phyloP scores from a whole-genome alignment of 352 stramenopile species.

The Globisporangium heterothallicum region DNA sequence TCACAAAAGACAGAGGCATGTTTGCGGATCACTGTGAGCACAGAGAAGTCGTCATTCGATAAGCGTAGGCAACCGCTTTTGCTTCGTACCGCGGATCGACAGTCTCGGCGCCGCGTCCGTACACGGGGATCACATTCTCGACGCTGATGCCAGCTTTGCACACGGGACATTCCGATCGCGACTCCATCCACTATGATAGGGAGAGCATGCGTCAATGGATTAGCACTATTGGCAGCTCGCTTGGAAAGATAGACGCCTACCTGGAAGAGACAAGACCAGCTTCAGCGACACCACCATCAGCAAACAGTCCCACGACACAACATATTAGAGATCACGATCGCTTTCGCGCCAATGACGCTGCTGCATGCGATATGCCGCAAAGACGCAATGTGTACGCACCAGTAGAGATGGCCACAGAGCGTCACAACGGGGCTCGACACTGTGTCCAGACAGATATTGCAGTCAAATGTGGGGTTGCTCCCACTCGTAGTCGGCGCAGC shows the following conservation, averaged over 20 bases:
- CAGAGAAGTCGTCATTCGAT: too few species aligned
- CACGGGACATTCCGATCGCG: conserved; percentile 83
- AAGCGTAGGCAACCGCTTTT: background rate
- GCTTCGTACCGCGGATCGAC: conserved; percentile 47
- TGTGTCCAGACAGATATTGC: conserved; percentile 88
- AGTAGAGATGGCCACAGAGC: conserved; percentile 89
- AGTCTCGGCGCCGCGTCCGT: conserved; percentile 64
- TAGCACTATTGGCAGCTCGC: too few species aligned
- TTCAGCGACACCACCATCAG: conserved; percentile 18
- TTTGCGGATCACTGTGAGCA: too few species aligned
- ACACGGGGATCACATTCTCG: conserved; percentile 88
- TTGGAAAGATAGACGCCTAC: too few species aligned
- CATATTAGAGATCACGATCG: background rate
- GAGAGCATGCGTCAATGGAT: background rate
- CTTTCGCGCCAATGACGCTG: background rate
- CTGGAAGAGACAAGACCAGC: conserved; percentile 84
- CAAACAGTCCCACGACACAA: conserved; percentile 1
- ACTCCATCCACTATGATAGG: conserved; percentile 56
- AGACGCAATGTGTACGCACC: conserved; percentile 26
- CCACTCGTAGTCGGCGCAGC: background rate
- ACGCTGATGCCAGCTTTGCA: conserved; percentile 89
- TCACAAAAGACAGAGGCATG: too few species aligned
- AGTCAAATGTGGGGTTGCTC: conserved; percentile 70
- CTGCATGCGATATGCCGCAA: background rate
- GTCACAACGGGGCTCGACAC: conserved; percentile 86